Evolutionary conservation across 78 protist genomes (phyloP).

Genomic region (Goniomonas avonlea): DNA sequence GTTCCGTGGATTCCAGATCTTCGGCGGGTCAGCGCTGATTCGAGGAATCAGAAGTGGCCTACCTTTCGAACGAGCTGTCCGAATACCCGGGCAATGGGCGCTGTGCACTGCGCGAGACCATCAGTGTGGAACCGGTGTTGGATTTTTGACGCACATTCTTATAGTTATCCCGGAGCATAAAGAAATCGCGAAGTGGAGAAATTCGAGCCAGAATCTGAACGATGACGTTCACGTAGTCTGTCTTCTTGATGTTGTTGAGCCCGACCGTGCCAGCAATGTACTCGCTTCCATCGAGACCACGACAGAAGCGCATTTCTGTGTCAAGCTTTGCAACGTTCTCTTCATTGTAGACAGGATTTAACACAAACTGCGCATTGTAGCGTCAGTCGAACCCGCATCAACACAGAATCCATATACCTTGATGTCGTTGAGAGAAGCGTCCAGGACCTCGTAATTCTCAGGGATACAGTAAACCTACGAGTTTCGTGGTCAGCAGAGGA

Average conservation of each 20-base stretch:
- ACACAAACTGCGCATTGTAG: background rate
- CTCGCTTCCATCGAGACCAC: conserved; percentile 37
- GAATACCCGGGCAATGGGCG: conserved; percentile 33
- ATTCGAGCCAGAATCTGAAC: conserved; percentile 73
- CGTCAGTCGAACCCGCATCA: background rate
- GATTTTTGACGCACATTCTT: background rate
- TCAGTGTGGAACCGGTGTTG: background rate
- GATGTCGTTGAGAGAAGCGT: conserved; percentile 85
- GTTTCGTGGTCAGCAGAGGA: background rate
- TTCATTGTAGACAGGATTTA: conserved; percentile 42
- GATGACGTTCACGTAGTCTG: conserved; percentile 79
- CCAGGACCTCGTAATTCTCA: conserved; percentile 86
- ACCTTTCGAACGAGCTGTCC: conserved; percentile 68
- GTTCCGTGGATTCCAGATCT: conserved; percentile 76
- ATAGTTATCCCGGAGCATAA: conserved; percentile 46
- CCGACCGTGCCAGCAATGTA: conserved; percentile 87
- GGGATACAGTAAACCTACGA: conserved; percentile 84
- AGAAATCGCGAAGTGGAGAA: conserved; percentile 63
- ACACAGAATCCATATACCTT: too few relatives aligned
- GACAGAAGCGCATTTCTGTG: background rate
- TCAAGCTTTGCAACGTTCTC: conserved; percentile 25
- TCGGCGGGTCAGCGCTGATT: too few relatives aligned
- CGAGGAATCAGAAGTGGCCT: too few relatives aligned
- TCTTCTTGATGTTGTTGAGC: conserved; percentile 79
- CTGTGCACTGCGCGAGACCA: background rate